Base-by-base conservation (phyloP, 768 basidiomycete genomes). In the Myochromella boudieri region DNA sequence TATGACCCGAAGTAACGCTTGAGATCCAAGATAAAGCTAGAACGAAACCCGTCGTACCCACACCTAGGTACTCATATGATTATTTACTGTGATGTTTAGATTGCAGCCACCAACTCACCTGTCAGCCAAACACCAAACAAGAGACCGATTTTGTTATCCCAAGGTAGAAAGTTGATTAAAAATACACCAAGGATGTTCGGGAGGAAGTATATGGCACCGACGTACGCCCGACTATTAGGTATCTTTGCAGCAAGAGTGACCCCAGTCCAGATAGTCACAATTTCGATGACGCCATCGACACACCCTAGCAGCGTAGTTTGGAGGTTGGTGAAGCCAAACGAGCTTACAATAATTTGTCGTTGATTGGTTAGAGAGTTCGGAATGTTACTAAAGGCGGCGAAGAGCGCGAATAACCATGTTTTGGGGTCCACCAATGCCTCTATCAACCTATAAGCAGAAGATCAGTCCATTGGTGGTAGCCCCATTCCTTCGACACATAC, bases 371-470 rank as follows among this genome's bases (percentile, higher is more conserved):
- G 57, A 2, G 82, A 85, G 59, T 83, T 85, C 1, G 85, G 83
- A 12, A 88, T 58, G 46, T 84, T 84, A 57, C 75, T 67, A 26
- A 86, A 62, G 1, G 75, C 78, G 2, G 78, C 70, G 61, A 86
- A 86, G 33, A 87, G 68, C 0, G 85, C 84, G 54, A 89, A 88
- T 22, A 87, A 70, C 85, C 85, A 88, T 0, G 84, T 85, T 63
- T 88, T 89, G 0, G 82, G 78, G 55, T 89, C 87, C 0, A 60
- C 49, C 3, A 88, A 65, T 0, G 85, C 81, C 58, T 89, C 87
- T 17, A 79, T 74, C 72, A 89, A 75, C 62, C 85, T 87, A 56
- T 12, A 17, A 12, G 28, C 14, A 17, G 28, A 14, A 12, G 29
- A 18, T 53, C n/a, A 41, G 15, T 32, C 3, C 11, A 17, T 10